These are phyloP conservation scores for Saccharum spontaneum DNA, from an alignment of 176 grass and related monocot species.

Conservation along the genomic window DNA sequence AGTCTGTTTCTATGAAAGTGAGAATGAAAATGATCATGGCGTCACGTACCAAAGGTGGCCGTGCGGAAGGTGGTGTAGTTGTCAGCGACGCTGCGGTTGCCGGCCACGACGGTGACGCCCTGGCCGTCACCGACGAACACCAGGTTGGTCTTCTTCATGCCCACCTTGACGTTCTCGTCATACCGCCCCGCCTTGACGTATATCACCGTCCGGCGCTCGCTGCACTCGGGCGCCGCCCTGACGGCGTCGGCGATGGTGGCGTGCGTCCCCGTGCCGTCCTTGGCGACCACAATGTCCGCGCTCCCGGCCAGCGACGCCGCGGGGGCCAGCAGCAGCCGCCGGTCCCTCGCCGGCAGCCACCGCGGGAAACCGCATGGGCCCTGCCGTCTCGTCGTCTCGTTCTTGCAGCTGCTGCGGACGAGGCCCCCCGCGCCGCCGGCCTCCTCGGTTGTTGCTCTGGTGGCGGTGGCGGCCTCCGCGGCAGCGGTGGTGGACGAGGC, in stretches of 20 bases:
- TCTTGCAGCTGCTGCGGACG: slow-evolving; percentile 23
- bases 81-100: slow-evolving; percentile 38
- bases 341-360: slow-evolving; percentile 44
- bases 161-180: slow-evolving; percentile 64
- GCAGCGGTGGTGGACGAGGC: background rate
- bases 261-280: slow-evolving; percentile 51
- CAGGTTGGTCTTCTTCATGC: slow-evolving; percentile 63
- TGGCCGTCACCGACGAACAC: slow-evolving; percentile 72
- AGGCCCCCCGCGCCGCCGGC: background rate
- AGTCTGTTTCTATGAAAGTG: too few species aligned
- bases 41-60: slow-evolving; percentile 59
- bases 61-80: slow-evolving; percentile 68
- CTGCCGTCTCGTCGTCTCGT: background rate
- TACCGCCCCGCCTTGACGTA: slow-evolving; percentile 63
- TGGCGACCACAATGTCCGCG: slow-evolving; percentile 52
- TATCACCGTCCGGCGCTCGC: slow-evolving; percentile 46
- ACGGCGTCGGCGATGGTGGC: slow-evolving; percentile 44
- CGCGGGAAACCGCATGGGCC: slow-evolving; percentile 21
- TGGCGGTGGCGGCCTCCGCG: background rate
- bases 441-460: background rate
- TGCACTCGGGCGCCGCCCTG: slow-evolving; percentile 50
- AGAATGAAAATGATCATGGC: background rate
- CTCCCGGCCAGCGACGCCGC: background rate
- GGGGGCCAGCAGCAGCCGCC: slow-evolving; percentile 29
- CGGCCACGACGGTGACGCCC: slow-evolving; percentile 42